Percentiles rank a stretch among this genome's conserved stretches.
These are phyloP conservation scores for Naganishia liquefaciens DNA, from an alignment of 1,284 basidiomycete genomes.

Conservation along the genomic window DNA sequence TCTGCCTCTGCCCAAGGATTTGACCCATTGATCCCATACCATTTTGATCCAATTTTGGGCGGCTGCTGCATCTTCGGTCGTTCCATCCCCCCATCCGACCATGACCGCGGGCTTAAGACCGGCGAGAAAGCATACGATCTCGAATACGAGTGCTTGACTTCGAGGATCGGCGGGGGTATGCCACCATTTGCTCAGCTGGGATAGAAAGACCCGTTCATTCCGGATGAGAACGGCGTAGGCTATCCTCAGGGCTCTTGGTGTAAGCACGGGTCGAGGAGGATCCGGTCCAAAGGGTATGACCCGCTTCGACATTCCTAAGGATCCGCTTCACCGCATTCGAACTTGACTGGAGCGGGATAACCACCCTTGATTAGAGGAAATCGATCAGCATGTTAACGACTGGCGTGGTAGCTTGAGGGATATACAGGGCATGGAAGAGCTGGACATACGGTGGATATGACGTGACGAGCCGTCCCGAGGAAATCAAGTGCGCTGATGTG, in stretches of 20 bases:
- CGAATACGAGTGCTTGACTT: slow-evolving; percentile 19
- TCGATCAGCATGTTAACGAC: no score
- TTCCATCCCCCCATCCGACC: slow-evolving; percentile 26
- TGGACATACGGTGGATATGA: no score
- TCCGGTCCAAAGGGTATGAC: slow-evolving; percentile 20
- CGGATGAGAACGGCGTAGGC: slow-evolving; percentile 17
- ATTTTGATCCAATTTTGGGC: slow-evolving; percentile 25
- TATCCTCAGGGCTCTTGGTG: slow-evolving; percentile 8
- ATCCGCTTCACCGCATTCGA: background rate
- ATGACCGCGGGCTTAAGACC: slow-evolving; percentile 18
- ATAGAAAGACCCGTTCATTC: slow-evolving; percentile 24
- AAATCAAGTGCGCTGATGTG: no score
- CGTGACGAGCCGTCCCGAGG: no score
- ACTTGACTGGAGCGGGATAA: background rate
- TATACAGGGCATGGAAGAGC: no score
- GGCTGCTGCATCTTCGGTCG: slow-evolving; percentile 8
- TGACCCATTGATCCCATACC: slow-evolving; percentile 24
- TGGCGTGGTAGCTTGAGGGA: no score
- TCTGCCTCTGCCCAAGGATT: slow-evolving; percentile 13
- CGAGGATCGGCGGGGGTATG: slow-evolving; percentile 22
- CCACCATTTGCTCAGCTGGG: slow-evolving; percentile 22
- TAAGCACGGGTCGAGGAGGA: slow-evolving; percentile 17
- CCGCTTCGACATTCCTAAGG: slow-evolving; percentile 9
- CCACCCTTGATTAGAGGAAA: no score
- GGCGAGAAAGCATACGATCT: slow-evolving; percentile 22